Conservation (phyloP, 179 eudicot species). For the Spergularia azorica region DNA sequence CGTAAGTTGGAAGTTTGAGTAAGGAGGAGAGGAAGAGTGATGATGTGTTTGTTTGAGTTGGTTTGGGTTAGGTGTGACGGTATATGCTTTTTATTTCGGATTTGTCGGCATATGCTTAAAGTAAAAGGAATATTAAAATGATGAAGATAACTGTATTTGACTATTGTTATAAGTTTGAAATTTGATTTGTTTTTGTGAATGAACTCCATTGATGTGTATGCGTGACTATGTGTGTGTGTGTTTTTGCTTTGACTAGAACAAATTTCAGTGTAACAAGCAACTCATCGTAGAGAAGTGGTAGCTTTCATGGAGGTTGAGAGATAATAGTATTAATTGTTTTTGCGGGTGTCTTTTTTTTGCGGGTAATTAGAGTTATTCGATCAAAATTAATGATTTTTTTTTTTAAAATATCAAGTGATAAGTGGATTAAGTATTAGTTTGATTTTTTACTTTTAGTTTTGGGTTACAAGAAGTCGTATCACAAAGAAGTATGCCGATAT, state of each 20-base stretch:
- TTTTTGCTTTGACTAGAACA: neutral
- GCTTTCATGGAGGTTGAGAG: conserved; percentile 9
- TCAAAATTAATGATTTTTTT: neutral
- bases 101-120: neutral
- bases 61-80: neutral
- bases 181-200: neutral
- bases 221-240: too few relatives aligned
- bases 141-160: neutral
- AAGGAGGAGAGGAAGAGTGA: neutral
- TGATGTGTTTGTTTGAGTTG: neutral
- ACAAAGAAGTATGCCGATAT: too few relatives aligned
- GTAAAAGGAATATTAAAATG: neutral
- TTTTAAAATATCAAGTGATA: too few relatives aligned
- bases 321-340: neutral
- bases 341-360: too few relatives aligned
- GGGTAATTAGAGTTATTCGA: neutral
- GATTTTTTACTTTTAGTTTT: too few relatives aligned
- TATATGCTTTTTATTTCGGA: conserved; percentile 1
- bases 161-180: neutral
- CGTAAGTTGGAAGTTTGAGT: neutral
- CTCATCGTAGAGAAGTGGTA: neutral
- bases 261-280: conserved; percentile 9
- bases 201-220: neutral
- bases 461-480: too few relatives aligned
- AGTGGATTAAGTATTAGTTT: too few relatives aligned